Evolutionary conservation across 2,329 filamentous ascomycete genomes (phyloP), one percentile per base, ranked within the genome.

Genomic region (Emergomyces pasteurianus): DNA sequence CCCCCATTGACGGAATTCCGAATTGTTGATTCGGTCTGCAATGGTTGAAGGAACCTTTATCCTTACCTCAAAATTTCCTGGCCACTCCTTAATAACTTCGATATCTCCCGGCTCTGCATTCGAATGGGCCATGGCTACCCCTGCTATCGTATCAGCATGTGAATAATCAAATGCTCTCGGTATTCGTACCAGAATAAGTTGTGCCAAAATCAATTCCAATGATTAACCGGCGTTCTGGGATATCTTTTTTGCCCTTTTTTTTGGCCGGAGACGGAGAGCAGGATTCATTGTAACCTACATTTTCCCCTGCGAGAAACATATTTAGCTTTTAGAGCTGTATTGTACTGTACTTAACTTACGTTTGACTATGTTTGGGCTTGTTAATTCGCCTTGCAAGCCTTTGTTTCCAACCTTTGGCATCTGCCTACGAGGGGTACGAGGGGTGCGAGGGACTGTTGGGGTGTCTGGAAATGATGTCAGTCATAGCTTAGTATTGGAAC

Each of bases 1-100:
- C 1, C 66, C 66, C 63, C 63, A 67, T 9, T 10, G 5, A 31
- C 60, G 52, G 14, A 80, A 74, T 64, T 83, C 78, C 23, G 34
- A 38, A n/a, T 61, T 60, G 21, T 66, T 62, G 2, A 10, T 40
- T 21, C 23, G 31, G 50, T 63, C 59, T 1, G 62, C 64, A 43
- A 67, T 63, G 6, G 34, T 59, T 9, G 62, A 59, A 3, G 63
- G 62, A 4, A 63, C 57, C 28, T 67, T 67, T 23, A 61, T 50
- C 0, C 49, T 31, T 5, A 46, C 16, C 16, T 64, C 56, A 12
- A 38, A 43, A 28, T 55, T 57, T n/a, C 62, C 60, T 5, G 64
- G 61, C 65, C 63, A 67, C 2, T 58, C 21, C 38, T 28, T 61
- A 16, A 66, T 42, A 1, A 60, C 38, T 16, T 56, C 16, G 12